Base-by-base conservation (phyloP, 495 filamentous ascomycete species). In the Penicillium goetzii region DNA sequence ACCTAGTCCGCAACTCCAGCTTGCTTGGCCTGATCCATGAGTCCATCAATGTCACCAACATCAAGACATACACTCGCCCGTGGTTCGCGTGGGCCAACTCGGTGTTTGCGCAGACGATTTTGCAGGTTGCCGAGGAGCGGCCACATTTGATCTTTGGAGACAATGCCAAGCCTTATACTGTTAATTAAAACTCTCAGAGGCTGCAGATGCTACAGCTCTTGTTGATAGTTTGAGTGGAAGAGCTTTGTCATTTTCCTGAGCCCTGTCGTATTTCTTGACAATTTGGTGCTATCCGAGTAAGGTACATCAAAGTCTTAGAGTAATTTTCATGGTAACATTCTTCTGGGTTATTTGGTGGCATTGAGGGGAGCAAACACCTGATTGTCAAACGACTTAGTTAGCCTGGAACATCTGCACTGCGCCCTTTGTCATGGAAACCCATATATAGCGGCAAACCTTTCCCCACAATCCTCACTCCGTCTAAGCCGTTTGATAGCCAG, bases 41-140 rank as follows among this genome's bases (percentile, higher is more conserved):
- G 78, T 94, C 91, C 60, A 85, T 99, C 41, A 87, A 97, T 71
- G 95, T 98, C 12, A 87, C 92, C 52, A 80, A 83, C 51, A 78
- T 87, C 23, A 78, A 76, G 32, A 85, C 89, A 36, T 98, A 95
- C 73, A 97, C 94, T 12, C 82, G 91, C 58, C 89, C 89, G 60
- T 99, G 95, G 95, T 98, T 99, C 74, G 91, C 95, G 14, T 98
- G 94, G 95, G 95, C 95, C 19, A 98, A 98, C 68, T 93, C 92
- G 0, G 92, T 99, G 33, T 98, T 96, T 76, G 91, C 94, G 14
- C 90, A 96, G 79, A 96, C 93, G 6, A 91, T 99, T 54, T 77
- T 99, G 30, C 91, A 97, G 77, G 71, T 98, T 56, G 95, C 93
- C 0, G 85, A 86, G 68, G 80, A 94, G 74, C 92, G 92, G 75